Percentiles rank a stretch among this genome's conserved stretches.
Conservation (phyloP, 2,329 filamentous ascomycete genomes). For the Stachybotrys elegans region DNA sequence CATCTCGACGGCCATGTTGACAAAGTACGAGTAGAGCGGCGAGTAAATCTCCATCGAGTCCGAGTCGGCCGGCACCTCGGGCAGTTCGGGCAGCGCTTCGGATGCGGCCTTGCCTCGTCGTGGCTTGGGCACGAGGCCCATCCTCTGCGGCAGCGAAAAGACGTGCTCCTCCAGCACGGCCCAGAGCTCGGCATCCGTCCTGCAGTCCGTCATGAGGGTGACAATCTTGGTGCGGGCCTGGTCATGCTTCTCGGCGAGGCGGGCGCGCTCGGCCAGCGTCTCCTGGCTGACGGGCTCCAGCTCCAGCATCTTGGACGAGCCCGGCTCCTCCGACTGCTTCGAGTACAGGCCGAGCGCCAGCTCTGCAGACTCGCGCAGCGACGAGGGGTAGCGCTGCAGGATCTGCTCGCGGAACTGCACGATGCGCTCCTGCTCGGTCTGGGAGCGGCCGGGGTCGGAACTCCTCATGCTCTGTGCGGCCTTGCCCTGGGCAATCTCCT, state of each 20-base stretch:
- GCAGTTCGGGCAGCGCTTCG: background rate
- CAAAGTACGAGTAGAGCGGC: slow-evolving; percentile 58
- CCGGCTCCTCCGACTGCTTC: slow-evolving; percentile 16
- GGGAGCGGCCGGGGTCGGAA: slow-evolving; percentile 18
- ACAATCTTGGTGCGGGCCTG: slow-evolving; percentile 50
- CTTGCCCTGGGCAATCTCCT: slow-evolving; percentile 32
- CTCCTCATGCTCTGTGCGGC: slow-evolving; percentile 9
- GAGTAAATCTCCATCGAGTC: slow-evolving; percentile 53
- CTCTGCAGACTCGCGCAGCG: slow-evolving; percentile 33
- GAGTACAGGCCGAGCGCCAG: slow-evolving; percentile 33
- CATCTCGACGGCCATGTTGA: slow-evolving; percentile 51
- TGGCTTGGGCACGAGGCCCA: slow-evolving; percentile 43
- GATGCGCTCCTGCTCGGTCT: slow-evolving; percentile 26
- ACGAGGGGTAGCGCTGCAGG: slow-evolving; percentile 30
- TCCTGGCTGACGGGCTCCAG: slow-evolving; percentile 23
- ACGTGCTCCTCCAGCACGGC: slow-evolving; percentile 60
- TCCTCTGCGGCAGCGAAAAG: slow-evolving; percentile 51
- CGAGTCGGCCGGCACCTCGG: background rate
- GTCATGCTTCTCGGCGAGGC: slow-evolving; percentile 31
- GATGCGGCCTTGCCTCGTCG: slow-evolving; percentile 2
- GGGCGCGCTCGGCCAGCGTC: slow-evolving; percentile 27
- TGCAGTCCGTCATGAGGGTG: slow-evolving; percentile 45
- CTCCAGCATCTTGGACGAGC: slow-evolving; percentile 19
- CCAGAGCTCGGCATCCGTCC: slow-evolving; percentile 63
- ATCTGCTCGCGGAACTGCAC: slow-evolving; percentile 28